Percentiles rank a stretch among this genome's conserved stretches.
These are phyloP conservation scores for Staphylotrichum tortipilum DNA, from an alignment of 495 filamentous ascomycete genomes.

Conservation along the genomic window DNA sequence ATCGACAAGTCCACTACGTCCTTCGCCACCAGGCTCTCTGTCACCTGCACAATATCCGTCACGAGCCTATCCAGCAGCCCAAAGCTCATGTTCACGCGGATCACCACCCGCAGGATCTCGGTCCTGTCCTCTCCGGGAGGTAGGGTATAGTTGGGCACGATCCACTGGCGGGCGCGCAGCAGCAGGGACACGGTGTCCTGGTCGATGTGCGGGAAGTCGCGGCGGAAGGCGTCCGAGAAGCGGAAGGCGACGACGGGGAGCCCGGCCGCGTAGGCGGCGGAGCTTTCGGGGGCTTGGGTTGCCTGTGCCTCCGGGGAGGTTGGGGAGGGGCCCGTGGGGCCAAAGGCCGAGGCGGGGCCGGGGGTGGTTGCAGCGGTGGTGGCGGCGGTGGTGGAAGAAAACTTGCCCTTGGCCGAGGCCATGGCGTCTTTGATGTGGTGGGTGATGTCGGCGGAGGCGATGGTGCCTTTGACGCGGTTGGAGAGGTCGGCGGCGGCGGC, in stretches of 20 bases:
- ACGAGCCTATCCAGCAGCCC: slow-evolving; percentile 59
- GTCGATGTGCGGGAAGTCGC: slow-evolving; percentile 54
- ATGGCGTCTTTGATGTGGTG: neutral
- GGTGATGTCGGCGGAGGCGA: slow-evolving; percentile 12
- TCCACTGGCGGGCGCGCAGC: slow-evolving; percentile 61
- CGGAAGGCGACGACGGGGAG: slow-evolving; percentile 66
- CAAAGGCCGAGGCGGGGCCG: too few relatives aligned
- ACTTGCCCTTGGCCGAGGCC: neutral
- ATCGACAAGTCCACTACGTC: slow-evolving; percentile 41
- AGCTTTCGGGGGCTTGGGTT: slow-evolving; percentile 35
- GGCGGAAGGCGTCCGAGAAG: slow-evolving; percentile 54
- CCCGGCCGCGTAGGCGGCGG: slow-evolving; percentile 56
- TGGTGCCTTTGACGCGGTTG: slow-evolving; percentile 8
- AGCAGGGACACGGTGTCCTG: slow-evolving; percentile 58
- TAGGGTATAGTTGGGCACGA: slow-evolving; percentile 67
- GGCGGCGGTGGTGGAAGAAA: neutral
- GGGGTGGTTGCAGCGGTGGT: too few relatives aligned
- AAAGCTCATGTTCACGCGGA: slow-evolving; percentile 60
- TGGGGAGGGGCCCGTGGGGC: too few relatives aligned
- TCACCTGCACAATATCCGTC: slow-evolving; percentile 46
- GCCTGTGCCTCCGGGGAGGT: too few relatives aligned
- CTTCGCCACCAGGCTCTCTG: slow-evolving; percentile 46
- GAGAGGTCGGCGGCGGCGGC: neutral
- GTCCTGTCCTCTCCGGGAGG: slow-evolving; percentile 54
- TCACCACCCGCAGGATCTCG: slow-evolving; percentile 62